Evolutionary conservation across 345 rosid species (phyloP), one percentile per base, ranked within the genome.

Genomic region (Camelina hispida): DNA sequence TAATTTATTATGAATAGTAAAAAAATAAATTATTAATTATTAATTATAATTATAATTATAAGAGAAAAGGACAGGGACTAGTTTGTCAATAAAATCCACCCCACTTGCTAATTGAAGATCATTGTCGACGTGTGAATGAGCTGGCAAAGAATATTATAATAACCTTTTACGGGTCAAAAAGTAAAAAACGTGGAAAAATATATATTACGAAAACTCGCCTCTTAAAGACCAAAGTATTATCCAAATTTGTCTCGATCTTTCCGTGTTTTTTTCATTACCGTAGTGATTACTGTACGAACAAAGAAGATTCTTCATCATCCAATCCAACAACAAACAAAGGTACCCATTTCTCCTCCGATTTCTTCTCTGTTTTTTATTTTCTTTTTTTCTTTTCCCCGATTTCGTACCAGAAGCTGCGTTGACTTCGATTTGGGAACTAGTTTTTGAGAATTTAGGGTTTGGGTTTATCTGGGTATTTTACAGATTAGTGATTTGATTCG

Each of bases 121-220:
- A 20, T 52, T 76, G 69, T 53, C 35, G 61, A 71, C 80, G 80
- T 77, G 72, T 47, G 46, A 55, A 48, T 71, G 25, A 77, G 76
- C 67, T 71, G 80, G 72, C 76, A 71, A 51, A 71, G 62, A 72
- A 58, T 70, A 70, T 47, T 69, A 76, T 7, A 69, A 63, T 46
- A 28, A 28, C 40, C 18, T n/a, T 9, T 28, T 28, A 28, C 8
- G 3, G 10, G 58, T 72, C 46, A 62, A 42, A 59, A 28, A 28
- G 4, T 38, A 37, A 64, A 35, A 47, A 71, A 16, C 46, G 76
- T 64, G 62, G 3, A 54, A 28, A 53, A 34, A 60, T 18, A 15
- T 47, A 69, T 69, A 25, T 25, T 25, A 70, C 46, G 58, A 76
- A 55, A 34, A 34, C 37, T 8, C 34, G 23, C 37, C 37, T 5